These are phyloP conservation scores for Rhexocercosporidium sp. DNA, from an alignment of 2,329 filamentous ascomycete genomes.

Conservation along the genomic window DNA sequence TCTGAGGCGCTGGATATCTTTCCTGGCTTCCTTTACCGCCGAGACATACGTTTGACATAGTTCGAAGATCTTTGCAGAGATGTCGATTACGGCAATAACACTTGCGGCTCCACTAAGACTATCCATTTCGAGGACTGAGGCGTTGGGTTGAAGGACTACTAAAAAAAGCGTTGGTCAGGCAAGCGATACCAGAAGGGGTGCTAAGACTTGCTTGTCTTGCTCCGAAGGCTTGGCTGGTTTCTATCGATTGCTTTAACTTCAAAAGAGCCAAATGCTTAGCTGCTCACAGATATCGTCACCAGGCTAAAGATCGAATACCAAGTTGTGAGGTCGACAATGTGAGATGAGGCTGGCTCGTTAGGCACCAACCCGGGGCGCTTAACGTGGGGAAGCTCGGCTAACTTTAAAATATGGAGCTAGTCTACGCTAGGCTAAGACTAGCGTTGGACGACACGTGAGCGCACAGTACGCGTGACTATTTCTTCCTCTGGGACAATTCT, in stretches of 20 bases:
- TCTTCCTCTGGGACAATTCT: not conserved
- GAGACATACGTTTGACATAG: constrained; percentile 8
- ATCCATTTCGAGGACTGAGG: constrained; percentile 13
- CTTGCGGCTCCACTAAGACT: constrained; percentile 16
- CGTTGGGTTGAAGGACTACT: not conserved
- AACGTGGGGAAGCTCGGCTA: no score
- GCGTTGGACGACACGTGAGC: not conserved
- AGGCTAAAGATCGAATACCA: not conserved
- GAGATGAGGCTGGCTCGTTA: constrained; percentile 9
- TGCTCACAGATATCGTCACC: not conserved
- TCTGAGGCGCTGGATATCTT: constrained; percentile 18
- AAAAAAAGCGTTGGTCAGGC: not conserved
- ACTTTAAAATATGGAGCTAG: no score
- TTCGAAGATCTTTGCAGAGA: constrained; percentile 11
- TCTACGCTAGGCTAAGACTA: constrained; percentile 7
- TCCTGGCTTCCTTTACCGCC: constrained; percentile 17
- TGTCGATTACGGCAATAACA: constrained; percentile 22
- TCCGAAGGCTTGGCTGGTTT: constrained; percentile 3
- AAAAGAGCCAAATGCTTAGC: no score
- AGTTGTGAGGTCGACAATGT: not conserved
- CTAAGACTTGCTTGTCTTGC: constrained; percentile 1
- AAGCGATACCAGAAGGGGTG: not conserved
- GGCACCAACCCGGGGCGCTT: constrained; percentile 4
- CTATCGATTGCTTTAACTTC: not conserved
- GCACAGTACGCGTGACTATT: no score